Base-by-base conservation (phyloP, 495 filamentous ascomycete species). In the Geoglossum glabrum region DNA sequence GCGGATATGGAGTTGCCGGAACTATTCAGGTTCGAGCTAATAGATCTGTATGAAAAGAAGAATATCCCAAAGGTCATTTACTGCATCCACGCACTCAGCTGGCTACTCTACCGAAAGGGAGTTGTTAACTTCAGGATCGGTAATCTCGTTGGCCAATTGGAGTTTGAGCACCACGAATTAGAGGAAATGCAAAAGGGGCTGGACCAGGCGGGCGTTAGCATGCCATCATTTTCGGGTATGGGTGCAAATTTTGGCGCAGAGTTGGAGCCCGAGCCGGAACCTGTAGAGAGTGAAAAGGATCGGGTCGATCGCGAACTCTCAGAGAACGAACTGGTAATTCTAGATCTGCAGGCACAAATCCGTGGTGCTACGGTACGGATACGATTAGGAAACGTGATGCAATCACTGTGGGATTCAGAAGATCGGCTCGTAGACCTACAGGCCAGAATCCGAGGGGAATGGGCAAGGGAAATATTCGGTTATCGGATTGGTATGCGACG, bases 31-130 rank as follows among this genome's bases (percentile, higher is more conserved):
- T 99, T 99, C 69, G 93, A 99, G 69, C 77, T 96, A 9, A 95
- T 95, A 38, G 93, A 99, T 66, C 71, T 99, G 34, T 99, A 99
- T 73, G 94, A 99, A 68, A 99, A 97, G 73, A 99, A 99, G 70
- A 99, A 99, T 64, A 90, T 97, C 6, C 93, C 93, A 0, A 99
- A 95, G 70, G 93, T 96, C 64, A 97, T 99, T 60, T 92, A 99
- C 70, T 96, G 93, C 68, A 89, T 99, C 59, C 93, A 99, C 67
- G 93, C 93, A 1, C 71, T 97, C 15, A 95, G 90, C 63, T 99
- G 90, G 87, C 73, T 97, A 40, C 78, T 99, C 7, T 96, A 85
- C 71, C 81, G 93, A 51, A 94, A 95, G 65, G 90, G 90, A 0
- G 85, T 99, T 49, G 82, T 96, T 27, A 84, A 87, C 62, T 96